These are phyloP conservation scores for Cladophialophora yegresii DNA, from an alignment of 2,329 filamentous ascomycete species.

Conservation along the genomic window DNA sequence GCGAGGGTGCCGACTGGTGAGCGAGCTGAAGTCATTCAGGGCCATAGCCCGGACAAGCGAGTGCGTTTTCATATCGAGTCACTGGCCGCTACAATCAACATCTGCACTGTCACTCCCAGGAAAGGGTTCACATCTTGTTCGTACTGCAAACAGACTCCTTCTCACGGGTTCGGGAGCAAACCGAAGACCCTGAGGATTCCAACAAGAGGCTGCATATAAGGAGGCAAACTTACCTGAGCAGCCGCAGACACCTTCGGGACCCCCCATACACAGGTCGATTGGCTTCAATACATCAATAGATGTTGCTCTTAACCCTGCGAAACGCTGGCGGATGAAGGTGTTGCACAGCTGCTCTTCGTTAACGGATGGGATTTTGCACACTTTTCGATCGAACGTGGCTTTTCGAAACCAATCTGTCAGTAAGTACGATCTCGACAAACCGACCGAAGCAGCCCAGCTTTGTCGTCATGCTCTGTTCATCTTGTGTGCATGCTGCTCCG, in stretches of 20 bases:
- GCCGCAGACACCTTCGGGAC: not conserved
- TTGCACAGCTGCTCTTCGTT: constrained; percentile 19
- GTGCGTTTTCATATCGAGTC: constrained; percentile 30
- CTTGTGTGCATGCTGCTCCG: constrained; percentile 4
- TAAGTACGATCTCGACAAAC: constrained; percentile 20
- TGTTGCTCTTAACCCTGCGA: constrained; percentile 18
- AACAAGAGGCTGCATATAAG: constrained; percentile 5
- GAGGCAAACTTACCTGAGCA: constrained; percentile 9
- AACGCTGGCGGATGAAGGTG: constrained; percentile 18
- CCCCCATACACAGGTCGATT: not conserved
- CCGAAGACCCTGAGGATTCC: constrained; percentile 3
- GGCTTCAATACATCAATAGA: constrained; percentile 9
- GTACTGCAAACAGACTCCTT: constrained; percentile 28
- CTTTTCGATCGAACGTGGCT: not conserved
- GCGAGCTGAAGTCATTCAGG: constrained; percentile 9
- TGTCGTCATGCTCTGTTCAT: constrained; percentile 9
- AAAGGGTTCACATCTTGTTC: constrained; percentile 19
- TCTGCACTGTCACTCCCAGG: not conserved
- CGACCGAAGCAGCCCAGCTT: constrained; percentile 8
- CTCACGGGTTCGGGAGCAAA: constrained; percentile 19
- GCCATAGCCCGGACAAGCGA: constrained; percentile 20
- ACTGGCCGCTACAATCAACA: constrained; percentile 27
- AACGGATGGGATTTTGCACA: constrained; percentile 3
- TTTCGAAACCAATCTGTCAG: constrained; percentile 15
- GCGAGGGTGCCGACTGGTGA: constrained; percentile 8